Base-by-base conservation (phyloP, 257 asterid genomes). In the Perilla frutescens region DNA sequence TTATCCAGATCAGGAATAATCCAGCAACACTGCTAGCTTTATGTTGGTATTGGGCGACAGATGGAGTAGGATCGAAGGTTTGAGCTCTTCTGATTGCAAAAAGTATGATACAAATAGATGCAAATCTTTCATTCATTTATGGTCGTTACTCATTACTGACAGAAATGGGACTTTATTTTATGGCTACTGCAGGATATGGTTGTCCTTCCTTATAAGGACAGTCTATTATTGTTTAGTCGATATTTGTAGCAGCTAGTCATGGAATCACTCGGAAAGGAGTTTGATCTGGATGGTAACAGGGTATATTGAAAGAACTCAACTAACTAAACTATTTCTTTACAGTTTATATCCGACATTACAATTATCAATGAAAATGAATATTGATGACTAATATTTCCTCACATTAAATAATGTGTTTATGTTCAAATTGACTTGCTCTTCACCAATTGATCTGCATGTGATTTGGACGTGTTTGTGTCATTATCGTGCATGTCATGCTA, bases 261-360 rank as follows among this genome's bases (percentile, higher is more conserved):
- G 99, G 99, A 95, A 86, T 92, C 99, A 62, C 93, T 92, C 40
- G 99, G 99, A 43, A 95, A 95, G 82, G 99, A 95, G 84, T 92
- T 92, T 81, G 98, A 95, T 84, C 93, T 92, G 58, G 90, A 92
- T 74, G 99, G 99, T 50, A 92, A 92, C 77, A 84, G 91, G 96
- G 98, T 92, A 85, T 73, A 84, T 75, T 79, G 12, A n/a, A 36
- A 53, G 36, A 71, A 37, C 61, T 76, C 66, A 34, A 53, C 59
- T 51, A 31, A 49, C 37, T 39, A 36, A 77, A 45, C 64, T 60
- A 20, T 47, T 13, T 41, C 20, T 62, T 15, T 4, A 5, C 34
- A 62, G 3, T 65, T 39, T 39, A 45, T 51, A 10, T 67, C 53
- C 15, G 68, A 50, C 56, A n/a, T 62, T 37, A 29, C 64, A 15